phyloP scores from a whole-genome alignment of 2,329 filamentous ascomycete genomes.

The Ceratocystis ficicola region DNA sequence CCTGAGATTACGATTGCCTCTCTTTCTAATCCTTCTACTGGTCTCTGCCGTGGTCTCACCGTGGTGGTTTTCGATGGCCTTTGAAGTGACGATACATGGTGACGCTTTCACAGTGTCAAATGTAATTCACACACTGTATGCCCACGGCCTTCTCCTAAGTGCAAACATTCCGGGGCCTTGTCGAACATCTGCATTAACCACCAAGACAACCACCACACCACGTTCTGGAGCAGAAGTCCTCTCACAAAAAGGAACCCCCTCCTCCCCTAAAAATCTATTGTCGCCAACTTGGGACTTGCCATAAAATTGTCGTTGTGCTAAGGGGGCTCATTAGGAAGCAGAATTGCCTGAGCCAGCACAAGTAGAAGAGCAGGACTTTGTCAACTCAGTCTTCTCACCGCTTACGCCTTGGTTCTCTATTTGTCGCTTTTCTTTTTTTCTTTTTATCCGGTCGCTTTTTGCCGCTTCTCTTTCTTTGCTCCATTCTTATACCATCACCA shows the following conservation, averaged over 20 bases:
- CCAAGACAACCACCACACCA: constrained; percentile 7
- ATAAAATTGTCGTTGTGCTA: not conserved
- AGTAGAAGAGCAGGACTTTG: not conserved
- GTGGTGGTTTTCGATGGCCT: no score
- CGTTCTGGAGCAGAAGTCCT: not conserved
- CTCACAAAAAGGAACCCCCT: not conserved
- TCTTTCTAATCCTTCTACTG: not conserved
- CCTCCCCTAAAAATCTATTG: not conserved
- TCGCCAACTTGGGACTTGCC: not conserved
- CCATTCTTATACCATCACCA: constrained; percentile 24
- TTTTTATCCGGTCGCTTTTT: not conserved
- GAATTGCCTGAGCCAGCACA: not conserved
- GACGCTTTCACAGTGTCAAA: not conserved
- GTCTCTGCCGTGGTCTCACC: not conserved
- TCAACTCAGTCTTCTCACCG: not conserved
- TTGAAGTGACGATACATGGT: not conserved
- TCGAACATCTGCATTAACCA: not conserved
- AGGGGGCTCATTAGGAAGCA: not conserved
- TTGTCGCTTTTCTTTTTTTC: not conserved
- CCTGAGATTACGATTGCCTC: no score
- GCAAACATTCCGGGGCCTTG: constrained; percentile 9
- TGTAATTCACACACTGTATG: not conserved
- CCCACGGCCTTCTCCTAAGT: constrained; percentile 6
- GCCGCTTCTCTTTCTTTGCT: not conserved
- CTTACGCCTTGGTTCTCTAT: not conserved